Conservation (phyloP, 306 rosid species). For the Psophocarpus tetragonolobus region DNA sequence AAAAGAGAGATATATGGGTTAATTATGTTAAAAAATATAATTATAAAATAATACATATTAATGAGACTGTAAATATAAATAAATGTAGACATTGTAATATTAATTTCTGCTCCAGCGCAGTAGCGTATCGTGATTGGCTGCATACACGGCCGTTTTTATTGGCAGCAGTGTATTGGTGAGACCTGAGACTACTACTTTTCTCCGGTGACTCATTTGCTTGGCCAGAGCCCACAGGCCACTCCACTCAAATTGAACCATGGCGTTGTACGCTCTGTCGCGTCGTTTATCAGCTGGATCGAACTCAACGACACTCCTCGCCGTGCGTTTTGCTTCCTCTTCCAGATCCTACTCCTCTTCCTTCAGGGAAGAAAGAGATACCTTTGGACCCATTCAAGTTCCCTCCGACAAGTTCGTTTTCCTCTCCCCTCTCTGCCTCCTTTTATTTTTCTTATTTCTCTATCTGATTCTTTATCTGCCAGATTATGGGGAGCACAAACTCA, state of each 20-base stretch:
- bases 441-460: neutral
- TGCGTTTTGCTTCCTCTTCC: constrained; percentile 48
- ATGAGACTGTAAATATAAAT: too few relatives aligned
- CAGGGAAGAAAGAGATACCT: constrained; percentile 90
- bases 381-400: constrained; percentile 94
- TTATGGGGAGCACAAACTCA: constrained; percentile 99
- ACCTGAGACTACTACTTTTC: neutral
- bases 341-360: constrained; percentile 70
- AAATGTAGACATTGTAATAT: too few relatives aligned
- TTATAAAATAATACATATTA: too few relatives aligned
- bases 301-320: constrained; percentile 38
- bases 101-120: neutral
- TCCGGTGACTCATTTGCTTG: neutral
- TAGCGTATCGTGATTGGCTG: constrained; percentile 14
- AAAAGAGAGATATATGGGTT: too few relatives aligned
- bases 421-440: neutral
- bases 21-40: too few relatives aligned
- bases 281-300: constrained; percentile 54
- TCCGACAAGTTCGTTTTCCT: constrained; percentile 69
- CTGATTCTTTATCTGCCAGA: constrained; percentile 37
- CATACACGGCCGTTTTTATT: neutral
- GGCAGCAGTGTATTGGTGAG: neutral
- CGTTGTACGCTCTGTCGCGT: constrained; percentile 57
- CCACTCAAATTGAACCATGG: constrained; percentile 40
- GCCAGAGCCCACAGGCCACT: too few relatives aligned